Evolutionary conservation across 2,329 filamentous ascomycete genomes (phyloP).

Genomic region (Sporothrix sp.): DNA sequence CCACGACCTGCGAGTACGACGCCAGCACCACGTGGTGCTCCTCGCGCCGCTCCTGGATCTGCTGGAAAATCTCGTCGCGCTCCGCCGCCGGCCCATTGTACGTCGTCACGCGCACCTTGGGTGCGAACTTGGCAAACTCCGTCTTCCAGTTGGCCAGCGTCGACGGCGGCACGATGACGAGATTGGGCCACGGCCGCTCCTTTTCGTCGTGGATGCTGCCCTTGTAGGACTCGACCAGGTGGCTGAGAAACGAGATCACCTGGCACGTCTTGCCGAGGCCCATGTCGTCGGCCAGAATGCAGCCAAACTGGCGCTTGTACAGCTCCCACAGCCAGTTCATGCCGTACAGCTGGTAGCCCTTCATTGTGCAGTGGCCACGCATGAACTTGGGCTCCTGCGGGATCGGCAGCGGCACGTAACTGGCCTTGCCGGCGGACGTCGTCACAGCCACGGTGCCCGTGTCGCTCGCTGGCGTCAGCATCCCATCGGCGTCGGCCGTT

Average conservation of each 20-base stretch:
- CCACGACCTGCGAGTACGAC: conserved; percentile 50
- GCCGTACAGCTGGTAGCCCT: conserved; percentile 88
- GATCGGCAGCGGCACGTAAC: conserved; percentile 33
- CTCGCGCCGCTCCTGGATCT: conserved; percentile 53
- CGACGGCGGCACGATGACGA: conserved; percentile 86
- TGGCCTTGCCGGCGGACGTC: conserved; percentile 17
- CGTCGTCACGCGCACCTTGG: conserved; percentile 62
- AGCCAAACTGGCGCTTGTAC: conserved; percentile 68
- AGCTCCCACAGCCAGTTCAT: conserved; percentile 89
- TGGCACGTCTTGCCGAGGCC: conserved; percentile 94
- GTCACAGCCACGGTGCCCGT: conserved; percentile 14
- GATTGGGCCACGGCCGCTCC: conserved; percentile 54
- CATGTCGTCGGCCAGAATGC: conserved; percentile 97
- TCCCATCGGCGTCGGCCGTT: neutral
- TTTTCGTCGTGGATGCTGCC: conserved; percentile 17
- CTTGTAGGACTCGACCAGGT: conserved; percentile 58
- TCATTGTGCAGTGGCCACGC: conserved; percentile 66
- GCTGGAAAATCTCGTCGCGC: conserved; percentile 56
- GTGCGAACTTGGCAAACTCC: conserved; percentile 83
- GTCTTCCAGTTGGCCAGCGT: conserved; percentile 93
- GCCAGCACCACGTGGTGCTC: conserved; percentile 55
- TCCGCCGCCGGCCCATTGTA: conserved; percentile 57
- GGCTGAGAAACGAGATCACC: conserved; percentile 82
- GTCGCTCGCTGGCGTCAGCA: conserved; percentile 27
- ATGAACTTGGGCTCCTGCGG: conserved; percentile 64